Evolutionary conservation across 1,139 yeast species (phyloP).

Genomic region (Scheffersomyces segobiensis): DNA sequence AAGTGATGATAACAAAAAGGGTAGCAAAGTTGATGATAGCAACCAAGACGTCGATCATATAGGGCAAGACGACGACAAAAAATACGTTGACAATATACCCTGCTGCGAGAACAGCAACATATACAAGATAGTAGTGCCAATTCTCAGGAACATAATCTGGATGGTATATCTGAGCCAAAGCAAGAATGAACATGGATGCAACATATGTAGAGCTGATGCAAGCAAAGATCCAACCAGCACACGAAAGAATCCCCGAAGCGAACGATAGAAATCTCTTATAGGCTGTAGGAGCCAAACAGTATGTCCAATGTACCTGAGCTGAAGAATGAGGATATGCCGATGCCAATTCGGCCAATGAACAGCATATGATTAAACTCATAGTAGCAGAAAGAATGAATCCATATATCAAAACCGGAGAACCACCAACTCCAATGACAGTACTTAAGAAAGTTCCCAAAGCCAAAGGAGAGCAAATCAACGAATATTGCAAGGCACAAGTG

Average conservation of each 20-base stretch:
- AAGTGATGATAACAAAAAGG: slow-evolving; percentile 23
- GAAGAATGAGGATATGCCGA: slow-evolving; percentile 30
- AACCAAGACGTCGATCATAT: slow-evolving; percentile 18
- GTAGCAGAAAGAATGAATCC: slow-evolving; percentile 23
- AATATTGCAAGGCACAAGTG: slow-evolving; percentile 23
- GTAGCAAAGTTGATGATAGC: slow-evolving; percentile 25
- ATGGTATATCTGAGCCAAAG: slow-evolving; percentile 16
- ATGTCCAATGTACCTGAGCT: slow-evolving; percentile 33
- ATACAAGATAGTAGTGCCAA: slow-evolving; percentile 26
- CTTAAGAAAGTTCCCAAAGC: slow-evolving; percentile 27
- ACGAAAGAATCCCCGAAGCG: slow-evolving; percentile 18
- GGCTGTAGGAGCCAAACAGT: slow-evolving; percentile 21
- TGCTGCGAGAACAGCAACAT: slow-evolving; percentile 15
- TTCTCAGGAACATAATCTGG: slow-evolving; percentile 20
- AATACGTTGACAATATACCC: slow-evolving; percentile 23
- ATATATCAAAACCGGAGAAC: slow-evolving; percentile 24
- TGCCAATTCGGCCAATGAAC: slow-evolving; percentile 27
- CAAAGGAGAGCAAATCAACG: slow-evolving; percentile 25
- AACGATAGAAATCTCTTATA: slow-evolving; percentile 18
- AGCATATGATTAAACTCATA: slow-evolving; percentile 22
- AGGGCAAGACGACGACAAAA: slow-evolving; percentile 18
- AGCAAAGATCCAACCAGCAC: slow-evolving; percentile 13
- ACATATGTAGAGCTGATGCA: slow-evolving; percentile 8
- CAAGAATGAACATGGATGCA: slow-evolving; percentile 7
- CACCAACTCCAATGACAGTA: slow-evolving; percentile 29